phyloP scores from a whole-genome alignment of 495 filamentous ascomycete species.

The Xylaria bambusicola region DNA sequence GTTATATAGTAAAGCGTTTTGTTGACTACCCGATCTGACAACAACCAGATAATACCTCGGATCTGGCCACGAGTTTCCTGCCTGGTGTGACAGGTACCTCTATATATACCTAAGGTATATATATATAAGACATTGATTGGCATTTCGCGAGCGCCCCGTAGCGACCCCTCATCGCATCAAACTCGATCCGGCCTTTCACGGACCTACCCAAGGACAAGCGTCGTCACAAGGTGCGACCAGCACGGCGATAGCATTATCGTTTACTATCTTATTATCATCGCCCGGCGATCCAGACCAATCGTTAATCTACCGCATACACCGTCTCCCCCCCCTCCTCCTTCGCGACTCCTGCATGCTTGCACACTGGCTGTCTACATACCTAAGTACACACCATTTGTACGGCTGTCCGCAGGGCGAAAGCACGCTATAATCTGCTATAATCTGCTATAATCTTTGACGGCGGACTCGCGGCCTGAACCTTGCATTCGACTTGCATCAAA shows the following conservation, averaged over 20 bases:
- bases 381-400: no score
- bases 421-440: not conserved
- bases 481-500: conserved; percentile 11
- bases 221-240: not conserved
- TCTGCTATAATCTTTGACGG: not conserved
- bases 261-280: conserved; percentile 1
- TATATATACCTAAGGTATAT: not conserved
- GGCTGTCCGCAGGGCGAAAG: conserved; percentile 6
- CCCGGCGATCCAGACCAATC: conserved; percentile 12
- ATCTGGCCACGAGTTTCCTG: no score
- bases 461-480: not conserved
- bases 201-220: not conserved
- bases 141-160: not conserved
- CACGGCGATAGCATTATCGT: not conserved
- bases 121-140: conserved; percentile 1
- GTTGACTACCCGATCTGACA: not conserved
- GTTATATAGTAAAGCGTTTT: not conserved
- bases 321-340: not conserved
- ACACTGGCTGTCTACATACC: no score
- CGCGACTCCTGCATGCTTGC: not conserved
- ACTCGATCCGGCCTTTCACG: conserved; percentile 3
- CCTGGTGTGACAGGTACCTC: no score
- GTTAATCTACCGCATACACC: not conserved
- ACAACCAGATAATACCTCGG: not conserved
- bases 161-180: not conserved